Percentiles rank a stretch among this genome's conserved stretches.
Evolutionary conservation across 805 yeast genomes (phyloP).

Genomic region (Wilhelminamyces savonicus): DNA sequence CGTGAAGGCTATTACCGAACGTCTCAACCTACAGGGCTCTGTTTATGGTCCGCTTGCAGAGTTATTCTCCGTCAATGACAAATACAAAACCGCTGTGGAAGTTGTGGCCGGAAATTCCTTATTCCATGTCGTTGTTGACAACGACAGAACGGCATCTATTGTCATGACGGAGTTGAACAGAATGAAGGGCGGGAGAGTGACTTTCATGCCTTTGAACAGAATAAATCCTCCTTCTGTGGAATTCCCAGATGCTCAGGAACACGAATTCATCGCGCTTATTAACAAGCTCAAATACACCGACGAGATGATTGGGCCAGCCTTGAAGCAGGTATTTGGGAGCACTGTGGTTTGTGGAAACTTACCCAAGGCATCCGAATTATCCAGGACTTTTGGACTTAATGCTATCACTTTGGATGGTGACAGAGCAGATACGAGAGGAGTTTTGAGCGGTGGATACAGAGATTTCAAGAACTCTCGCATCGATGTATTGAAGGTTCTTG

Average conservation of each 20-base stretch:
- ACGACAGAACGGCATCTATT: slow-evolving; percentile 73
- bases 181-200: slow-evolving; percentile 73
- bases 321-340: slow-evolving; percentile 74
- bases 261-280: slow-evolving; percentile 70
- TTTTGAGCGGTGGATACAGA: slow-evolving; percentile 81
- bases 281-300: slow-evolving; percentile 61
- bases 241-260: slow-evolving; percentile 54
- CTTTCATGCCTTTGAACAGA: slow-evolving; percentile 86
- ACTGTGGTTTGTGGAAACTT: slow-evolving; percentile 72
- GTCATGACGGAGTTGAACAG: slow-evolving; percentile 71
- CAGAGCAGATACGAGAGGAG: slow-evolving; percentile 77
- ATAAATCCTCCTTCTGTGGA: slow-evolving; percentile 34
- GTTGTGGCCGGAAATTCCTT: slow-evolving; percentile 82
- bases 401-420: slow-evolving; percentile 94
- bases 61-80: slow-evolving; percentile 71
- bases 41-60: slow-evolving; percentile 88
- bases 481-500: slow-evolving; percentile 58
- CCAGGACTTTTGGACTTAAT: slow-evolving; percentile 53
- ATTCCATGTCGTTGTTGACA: slow-evolving; percentile 86
- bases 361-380: slow-evolving; percentile 59
- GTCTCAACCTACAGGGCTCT: slow-evolving; percentile 47
- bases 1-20: slow-evolving; percentile 55
- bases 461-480: slow-evolving; percentile 63
- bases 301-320: slow-evolving; percentile 53
- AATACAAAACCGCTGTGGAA: slow-evolving; percentile 81